Percentiles rank a stretch among this genome's conserved stretches.
phyloP scores from a whole-genome alignment of 495 filamentous ascomycete genomes.

The Xylaria sp. region DNA sequence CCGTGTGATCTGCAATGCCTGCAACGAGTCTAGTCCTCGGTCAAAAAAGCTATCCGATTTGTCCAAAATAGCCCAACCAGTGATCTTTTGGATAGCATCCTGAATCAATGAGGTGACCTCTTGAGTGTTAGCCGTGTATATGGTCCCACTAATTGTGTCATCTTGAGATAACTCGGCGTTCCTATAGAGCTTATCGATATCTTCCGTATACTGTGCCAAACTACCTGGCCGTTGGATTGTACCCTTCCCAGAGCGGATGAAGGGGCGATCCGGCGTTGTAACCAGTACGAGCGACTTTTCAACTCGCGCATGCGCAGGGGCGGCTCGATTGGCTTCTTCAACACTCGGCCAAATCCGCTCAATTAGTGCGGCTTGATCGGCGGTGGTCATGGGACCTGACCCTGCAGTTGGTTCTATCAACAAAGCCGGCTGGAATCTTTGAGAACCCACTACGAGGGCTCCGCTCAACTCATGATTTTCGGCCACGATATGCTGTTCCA shows the following conservation, averaged over 20 bases:
- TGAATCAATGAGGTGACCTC: not conserved
- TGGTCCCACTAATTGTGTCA: not conserved
- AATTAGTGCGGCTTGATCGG: slow-evolving; percentile 1
- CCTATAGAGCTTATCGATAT: not conserved
- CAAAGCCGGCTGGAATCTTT: not conserved
- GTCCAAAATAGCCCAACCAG: not conserved
- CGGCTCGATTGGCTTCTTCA: not conserved
- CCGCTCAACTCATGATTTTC: not conserved
- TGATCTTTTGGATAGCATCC: not conserved
- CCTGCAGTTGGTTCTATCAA: not conserved
- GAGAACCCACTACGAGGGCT: not conserved
- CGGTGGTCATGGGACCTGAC: not conserved
- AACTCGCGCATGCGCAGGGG: not conserved
- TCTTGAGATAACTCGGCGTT: not conserved
- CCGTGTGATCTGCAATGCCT: not conserved
- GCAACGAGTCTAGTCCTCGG: not conserved
- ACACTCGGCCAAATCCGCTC: not conserved
- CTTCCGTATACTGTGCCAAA: not conserved
- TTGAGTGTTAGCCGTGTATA: not conserved
- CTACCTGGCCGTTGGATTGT: not conserved
- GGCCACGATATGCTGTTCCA: not conserved
- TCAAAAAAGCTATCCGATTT: not conserved
- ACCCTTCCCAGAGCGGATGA: not conserved
- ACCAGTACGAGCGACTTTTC: not conserved
- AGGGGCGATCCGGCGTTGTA: not conserved